A percentile compares a stretch with the other conserved stretches of the same genome.
These are phyloP conservation scores for Cyclocybe cylindracea DNA, from an alignment of 768 basidiomycete species.

Conservation along the genomic window DNA sequence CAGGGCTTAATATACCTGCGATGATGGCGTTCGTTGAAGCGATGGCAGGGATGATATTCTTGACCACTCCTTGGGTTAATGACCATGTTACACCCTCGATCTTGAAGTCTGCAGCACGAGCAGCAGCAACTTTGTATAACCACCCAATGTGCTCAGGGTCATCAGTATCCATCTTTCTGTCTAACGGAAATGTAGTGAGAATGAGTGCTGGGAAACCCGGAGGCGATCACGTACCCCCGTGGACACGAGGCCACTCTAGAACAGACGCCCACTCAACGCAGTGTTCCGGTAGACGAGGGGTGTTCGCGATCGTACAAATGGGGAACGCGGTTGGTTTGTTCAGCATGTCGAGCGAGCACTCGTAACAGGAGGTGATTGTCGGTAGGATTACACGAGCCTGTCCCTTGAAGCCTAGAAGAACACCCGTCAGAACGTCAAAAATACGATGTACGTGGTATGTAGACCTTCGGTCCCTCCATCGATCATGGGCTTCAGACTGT, in stretches of 20 bases:
- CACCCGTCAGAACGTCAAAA: background rate
- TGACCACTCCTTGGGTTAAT: slow-evolving; percentile 96
- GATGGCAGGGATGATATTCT: slow-evolving; percentile 99
- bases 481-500: slow-evolving; percentile 94
- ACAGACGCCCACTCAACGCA: slow-evolving; percentile 99
- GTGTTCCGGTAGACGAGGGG: slow-evolving; percentile 95
- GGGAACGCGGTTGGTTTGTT: slow-evolving; percentile 97
- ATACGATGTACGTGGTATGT: slow-evolving; percentile 4
- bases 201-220: background rate
- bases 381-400: slow-evolving; percentile 97
- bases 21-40: slow-evolving; percentile 99
- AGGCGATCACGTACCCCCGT: slow-evolving; percentile 62
- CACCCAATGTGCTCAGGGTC: slow-evolving; percentile 96
- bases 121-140: slow-evolving; percentile 80
- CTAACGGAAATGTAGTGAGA: slow-evolving; percentile 36
- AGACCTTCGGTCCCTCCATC: slow-evolving; percentile 98
- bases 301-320: slow-evolving; percentile 99
- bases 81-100: slow-evolving; percentile 99
- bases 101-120: slow-evolving; percentile 90
- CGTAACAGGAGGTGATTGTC: slow-evolving; percentile 94
- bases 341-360: slow-evolving; percentile 97
- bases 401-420: slow-evolving; percentile 86
- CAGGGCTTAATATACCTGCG: slow-evolving; percentile 55
- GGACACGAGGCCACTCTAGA: slow-evolving; percentile 95
- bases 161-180: slow-evolving; percentile 96